These are phyloP conservation scores for Fusarium praegraminearum DNA, from an alignment of 2,329 filamentous ascomycete genomes.

Conservation along the genomic window DNA sequence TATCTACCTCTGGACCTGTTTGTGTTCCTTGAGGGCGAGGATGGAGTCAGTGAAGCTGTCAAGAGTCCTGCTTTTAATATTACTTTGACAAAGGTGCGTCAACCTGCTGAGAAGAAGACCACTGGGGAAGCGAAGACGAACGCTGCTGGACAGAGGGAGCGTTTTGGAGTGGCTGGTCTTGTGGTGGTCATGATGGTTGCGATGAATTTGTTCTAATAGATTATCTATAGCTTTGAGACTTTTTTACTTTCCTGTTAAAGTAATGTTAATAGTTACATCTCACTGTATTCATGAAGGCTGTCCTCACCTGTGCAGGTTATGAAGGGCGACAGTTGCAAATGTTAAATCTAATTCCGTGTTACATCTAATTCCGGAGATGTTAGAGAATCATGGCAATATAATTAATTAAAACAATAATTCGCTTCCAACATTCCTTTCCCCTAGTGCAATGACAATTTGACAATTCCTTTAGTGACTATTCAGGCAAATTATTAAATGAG, in stretches of 20 bases:
- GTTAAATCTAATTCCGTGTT: too few species aligned
- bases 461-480: background rate
- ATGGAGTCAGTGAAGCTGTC: slow-evolving; percentile 31
- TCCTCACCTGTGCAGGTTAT: too few species aligned
- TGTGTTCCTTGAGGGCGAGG: slow-evolving; percentile 40
- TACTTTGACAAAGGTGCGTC: slow-evolving; percentile 46
- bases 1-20: slow-evolving; percentile 51
- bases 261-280: fast-evolving
- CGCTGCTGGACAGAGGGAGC: slow-evolving; percentile 7
- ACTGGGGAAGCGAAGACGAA: background rate
- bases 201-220: slow-evolving; percentile 41
- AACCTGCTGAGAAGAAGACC: slow-evolving; percentile 36
- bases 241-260: too few species aligned
- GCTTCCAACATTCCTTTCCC: too few species aligned
- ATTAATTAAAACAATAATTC: too few species aligned
- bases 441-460: too few species aligned
- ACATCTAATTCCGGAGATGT: too few species aligned
- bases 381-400: too few species aligned
- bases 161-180: slow-evolving; percentile 9
- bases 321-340: too few species aligned
- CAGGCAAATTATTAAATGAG: background rate
- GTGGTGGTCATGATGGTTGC: slow-evolving; percentile 3
- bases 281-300: too few species aligned
- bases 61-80: slow-evolving; percentile 47
- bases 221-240: slow-evolving; percentile 16